Base-by-base conservation (phyloP, 1,284 basidiomycete species). In the Ustilago nuda region DNA sequence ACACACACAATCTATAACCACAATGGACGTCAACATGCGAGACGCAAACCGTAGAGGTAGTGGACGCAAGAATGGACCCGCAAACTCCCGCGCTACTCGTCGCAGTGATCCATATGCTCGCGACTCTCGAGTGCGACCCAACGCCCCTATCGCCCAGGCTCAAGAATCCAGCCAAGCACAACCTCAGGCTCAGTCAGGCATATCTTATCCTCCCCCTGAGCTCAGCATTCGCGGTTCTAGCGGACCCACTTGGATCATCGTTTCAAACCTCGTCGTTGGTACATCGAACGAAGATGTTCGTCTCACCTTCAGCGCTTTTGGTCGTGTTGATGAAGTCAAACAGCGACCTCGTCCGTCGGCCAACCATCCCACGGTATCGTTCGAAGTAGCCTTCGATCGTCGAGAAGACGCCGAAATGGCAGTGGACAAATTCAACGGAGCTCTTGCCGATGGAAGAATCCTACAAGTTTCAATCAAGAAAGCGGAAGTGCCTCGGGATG, bases 371-470 rank as follows among this genome's bases (percentile, higher is more conserved):
- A 79, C 81, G 1, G 67, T 84, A 5, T 64, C 79, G 0, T 85
- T 80, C 65, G 77, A 84, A 48, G 76, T 85, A 4, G 78, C 78
- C 1, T 85, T 84, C 51, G 78, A 77, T 35, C 56, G 60, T 23
- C 58, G 72, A 11, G 61, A 66, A 13, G 79, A 79, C 37, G 84
- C 82, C 4, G 48, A 73, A 32, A 60, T 55, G 41, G 80, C 84
- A n/a, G 74, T 78, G 51, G 62, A 69, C 15, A 82, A 82, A 67
- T 81, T 82, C 59, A 72, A 85, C 60, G 80, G 82, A 17, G 81
- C 81, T 35, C 70, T 84, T 4, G 82, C 84, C 11, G 84, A 85
- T 53, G 84, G 84, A 3, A 79, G 83, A 55, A 73, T 83, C 30
- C 57, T 85, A 33, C 69, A 75, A 32, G 83, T 85, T 23, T 55